Percentiles rank a stretch among this genome's conserved stretches.
Conservation (phyloP, 495 filamentous ascomycete genomes). For the Penicillium pulvis region DNA sequence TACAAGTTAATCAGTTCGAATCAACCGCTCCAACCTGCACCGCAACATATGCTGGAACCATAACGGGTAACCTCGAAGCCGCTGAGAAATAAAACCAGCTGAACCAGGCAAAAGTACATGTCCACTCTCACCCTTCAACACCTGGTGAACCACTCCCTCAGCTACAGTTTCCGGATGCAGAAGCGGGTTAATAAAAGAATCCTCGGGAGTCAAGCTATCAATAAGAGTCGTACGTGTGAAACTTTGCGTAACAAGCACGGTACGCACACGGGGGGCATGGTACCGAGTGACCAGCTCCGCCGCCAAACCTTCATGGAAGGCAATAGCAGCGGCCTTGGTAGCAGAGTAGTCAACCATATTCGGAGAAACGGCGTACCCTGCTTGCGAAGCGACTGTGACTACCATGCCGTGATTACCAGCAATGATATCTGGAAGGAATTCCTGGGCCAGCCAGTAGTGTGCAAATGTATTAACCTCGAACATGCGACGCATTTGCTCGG, state of each 20-base stretch:
- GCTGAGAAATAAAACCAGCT: slow-evolving; percentile 32
- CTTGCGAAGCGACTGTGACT: slow-evolving; percentile 68
- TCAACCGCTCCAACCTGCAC: slow-evolving; percentile 34
- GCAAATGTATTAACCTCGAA: slow-evolving; percentile 73
- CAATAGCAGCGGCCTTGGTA: slow-evolving; percentile 65
- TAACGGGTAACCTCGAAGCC: slow-evolving; percentile 39
- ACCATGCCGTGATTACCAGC: slow-evolving; percentile 69
- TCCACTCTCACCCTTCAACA: slow-evolving; percentile 57
- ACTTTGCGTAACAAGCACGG: slow-evolving; percentile 65
- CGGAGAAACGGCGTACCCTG: slow-evolving; percentile 60
- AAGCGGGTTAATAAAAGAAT: slow-evolving; percentile 56
- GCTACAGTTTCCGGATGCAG: slow-evolving; percentile 66
- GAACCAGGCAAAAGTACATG: slow-evolving; percentile 57
- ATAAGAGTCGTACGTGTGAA: slow-evolving; percentile 65
- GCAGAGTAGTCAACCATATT: slow-evolving; percentile 70
- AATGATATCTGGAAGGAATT: slow-evolving; percentile 70
- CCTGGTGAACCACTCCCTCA: slow-evolving; percentile 60
- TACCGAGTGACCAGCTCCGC: slow-evolving; percentile 63
- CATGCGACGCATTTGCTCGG: slow-evolving; percentile 59
- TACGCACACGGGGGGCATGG: slow-evolving; percentile 64
- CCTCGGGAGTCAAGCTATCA: slow-evolving; percentile 55
- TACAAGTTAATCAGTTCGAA: slow-evolving; percentile 24
- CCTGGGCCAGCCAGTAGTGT: slow-evolving; percentile 64
- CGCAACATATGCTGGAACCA: slow-evolving; percentile 46
- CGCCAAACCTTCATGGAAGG: slow-evolving; percentile 70